Conservation (phyloP, 1,284 basidiomycete genomes). For the Vanrija sp. region DNA sequence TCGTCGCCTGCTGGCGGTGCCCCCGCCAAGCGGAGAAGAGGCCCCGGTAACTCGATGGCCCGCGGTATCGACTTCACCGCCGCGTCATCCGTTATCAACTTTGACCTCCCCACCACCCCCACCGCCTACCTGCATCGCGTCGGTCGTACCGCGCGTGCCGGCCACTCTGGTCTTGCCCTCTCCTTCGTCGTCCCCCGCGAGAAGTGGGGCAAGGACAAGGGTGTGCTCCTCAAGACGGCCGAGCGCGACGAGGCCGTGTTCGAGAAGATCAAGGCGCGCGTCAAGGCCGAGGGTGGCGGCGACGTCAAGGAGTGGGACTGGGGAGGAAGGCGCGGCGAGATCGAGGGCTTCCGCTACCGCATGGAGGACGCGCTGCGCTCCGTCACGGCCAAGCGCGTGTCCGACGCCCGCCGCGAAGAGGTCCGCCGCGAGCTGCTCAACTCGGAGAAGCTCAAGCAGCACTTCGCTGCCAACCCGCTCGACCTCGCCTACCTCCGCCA, state of each 20-base stretch:
- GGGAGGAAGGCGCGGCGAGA: slow-evolving; percentile 73
- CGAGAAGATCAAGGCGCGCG: slow-evolving; percentile 66
- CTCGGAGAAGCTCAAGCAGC: slow-evolving; percentile 94
- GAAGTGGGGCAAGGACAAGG: slow-evolving; percentile 70
- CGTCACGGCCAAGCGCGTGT: slow-evolving; percentile 79
- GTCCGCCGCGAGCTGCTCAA: slow-evolving; percentile 90
- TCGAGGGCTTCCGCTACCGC: slow-evolving; percentile 96
- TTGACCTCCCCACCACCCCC: slow-evolving; percentile 85
- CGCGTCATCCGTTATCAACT: slow-evolving; percentile 97
- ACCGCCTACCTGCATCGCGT: slow-evolving; percentile 95
- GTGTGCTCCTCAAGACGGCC: slow-evolving; percentile 56
- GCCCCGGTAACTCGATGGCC: slow-evolving; percentile 88
- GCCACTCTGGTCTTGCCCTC: slow-evolving; percentile 85
- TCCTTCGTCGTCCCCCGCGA: slow-evolving; percentile 79
- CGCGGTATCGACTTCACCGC: slow-evolving; percentile 97
- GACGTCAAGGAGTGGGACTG: slow-evolving; percentile 88
- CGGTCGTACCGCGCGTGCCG: slow-evolving; percentile 92
- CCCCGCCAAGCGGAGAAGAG: slow-evolving; percentile 44
- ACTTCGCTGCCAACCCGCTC: slow-evolving; percentile 95
- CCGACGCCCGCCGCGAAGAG: slow-evolving; percentile 91
- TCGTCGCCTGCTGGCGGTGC: slow-evolving; percentile 24
- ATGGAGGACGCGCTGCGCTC: slow-evolving; percentile 93
- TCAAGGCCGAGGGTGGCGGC: slow-evolving; percentile 64
- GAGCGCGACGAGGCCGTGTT: slow-evolving; percentile 74
- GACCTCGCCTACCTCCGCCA: slow-evolving; percentile 91